phyloP scores from a whole-genome alignment of 352 stramenopile species.

The Thraustotheca clavata region DNA sequence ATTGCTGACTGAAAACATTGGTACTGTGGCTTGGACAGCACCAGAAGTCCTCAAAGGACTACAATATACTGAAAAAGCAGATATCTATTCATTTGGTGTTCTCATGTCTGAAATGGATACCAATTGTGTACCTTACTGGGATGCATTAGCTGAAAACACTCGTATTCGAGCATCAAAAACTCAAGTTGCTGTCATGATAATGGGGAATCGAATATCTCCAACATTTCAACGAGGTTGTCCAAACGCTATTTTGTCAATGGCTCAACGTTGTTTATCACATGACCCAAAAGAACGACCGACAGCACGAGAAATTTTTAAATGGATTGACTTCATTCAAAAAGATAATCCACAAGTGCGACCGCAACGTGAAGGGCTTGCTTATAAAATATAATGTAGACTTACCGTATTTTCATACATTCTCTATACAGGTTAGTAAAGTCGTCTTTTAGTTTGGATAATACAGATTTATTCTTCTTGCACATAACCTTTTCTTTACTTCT shows the following conservation, averaged over 20 bases:
- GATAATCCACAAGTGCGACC: neutral
- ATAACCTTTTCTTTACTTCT: neutral
- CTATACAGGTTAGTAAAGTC: neutral
- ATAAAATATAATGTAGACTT: neutral
- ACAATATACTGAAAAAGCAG: conserved; percentile 28
- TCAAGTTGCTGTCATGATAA: conserved; percentile 15
- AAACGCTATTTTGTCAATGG: conserved; percentile 24
- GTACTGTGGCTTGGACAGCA: conserved; percentile 27
- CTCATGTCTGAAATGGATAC: conserved; percentile 28
- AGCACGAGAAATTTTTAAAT: conserved; percentile 1
- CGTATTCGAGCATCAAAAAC: neutral
- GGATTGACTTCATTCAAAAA: conserved; percentile 5
- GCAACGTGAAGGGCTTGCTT: neutral
- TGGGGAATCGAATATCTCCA: conserved; percentile 13
- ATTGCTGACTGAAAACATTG: conserved; percentile 27
- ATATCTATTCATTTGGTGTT: conserved; percentile 32
- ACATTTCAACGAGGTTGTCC: conserved; percentile 27
- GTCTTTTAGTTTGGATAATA: neutral
- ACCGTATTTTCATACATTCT: neutral
- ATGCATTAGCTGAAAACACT: neutral
- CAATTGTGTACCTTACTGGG: neutral
- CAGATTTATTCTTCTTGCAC: neutral
- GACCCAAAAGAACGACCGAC: conserved; percentile 14
- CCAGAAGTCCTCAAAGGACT: conserved; percentile 30
- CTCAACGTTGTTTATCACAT: conserved; percentile 24